Evolutionary conservation across 2,329 filamentous ascomycete species (phyloP).

Genomic region (Spiromastix sp.): DNA sequence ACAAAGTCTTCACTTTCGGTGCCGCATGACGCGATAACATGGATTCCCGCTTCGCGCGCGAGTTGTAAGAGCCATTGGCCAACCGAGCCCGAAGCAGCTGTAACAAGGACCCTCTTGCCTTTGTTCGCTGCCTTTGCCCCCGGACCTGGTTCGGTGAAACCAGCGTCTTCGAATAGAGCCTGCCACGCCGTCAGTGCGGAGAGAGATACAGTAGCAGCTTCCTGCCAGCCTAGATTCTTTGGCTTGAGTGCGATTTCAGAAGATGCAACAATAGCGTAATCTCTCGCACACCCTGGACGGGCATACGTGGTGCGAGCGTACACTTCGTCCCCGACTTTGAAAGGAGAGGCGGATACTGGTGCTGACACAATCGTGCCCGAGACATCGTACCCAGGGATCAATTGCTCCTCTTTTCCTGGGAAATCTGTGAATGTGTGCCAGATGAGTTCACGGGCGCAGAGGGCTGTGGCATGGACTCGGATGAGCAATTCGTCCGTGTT

Average conservation of each 20-base stretch:
- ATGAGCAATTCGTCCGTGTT: slow-evolving; percentile 28
- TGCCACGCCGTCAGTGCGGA: slow-evolving; percentile 36
- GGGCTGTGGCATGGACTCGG: slow-evolving; percentile 27
- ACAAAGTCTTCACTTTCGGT: slow-evolving; percentile 30
- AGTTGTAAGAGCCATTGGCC: slow-evolving; percentile 32
- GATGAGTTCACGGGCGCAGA: slow-evolving; percentile 34
- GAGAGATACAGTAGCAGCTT: slow-evolving; percentile 31
- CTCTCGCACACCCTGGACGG: slow-evolving; percentile 27
- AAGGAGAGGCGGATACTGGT: slow-evolving; percentile 23
- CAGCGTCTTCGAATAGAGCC: slow-evolving; percentile 31
- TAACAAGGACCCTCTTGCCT: slow-evolving; percentile 33
- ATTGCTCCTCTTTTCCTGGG: slow-evolving; percentile 13
- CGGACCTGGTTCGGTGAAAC: slow-evolving; percentile 12
- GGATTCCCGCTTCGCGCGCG: slow-evolving; percentile 23
- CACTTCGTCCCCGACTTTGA: slow-evolving; percentile 30
- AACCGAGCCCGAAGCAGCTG: slow-evolving; percentile 35
- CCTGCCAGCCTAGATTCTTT: slow-evolving; percentile 23
- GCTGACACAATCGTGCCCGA: slow-evolving; percentile 29
- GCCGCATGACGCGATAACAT: slow-evolving; percentile 32
- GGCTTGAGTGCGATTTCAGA: slow-evolving; percentile 29
- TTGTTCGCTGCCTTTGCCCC: slow-evolving; percentile 11
- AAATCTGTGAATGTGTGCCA: slow-evolving; percentile 28
- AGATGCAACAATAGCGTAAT: slow-evolving; percentile 26
- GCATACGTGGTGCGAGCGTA: slow-evolving; percentile 27
- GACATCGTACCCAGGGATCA: slow-evolving; percentile 34